Conservation (phyloP, 2,329 filamentous ascomycete species). For the Aspergillus amoenus region DNA sequence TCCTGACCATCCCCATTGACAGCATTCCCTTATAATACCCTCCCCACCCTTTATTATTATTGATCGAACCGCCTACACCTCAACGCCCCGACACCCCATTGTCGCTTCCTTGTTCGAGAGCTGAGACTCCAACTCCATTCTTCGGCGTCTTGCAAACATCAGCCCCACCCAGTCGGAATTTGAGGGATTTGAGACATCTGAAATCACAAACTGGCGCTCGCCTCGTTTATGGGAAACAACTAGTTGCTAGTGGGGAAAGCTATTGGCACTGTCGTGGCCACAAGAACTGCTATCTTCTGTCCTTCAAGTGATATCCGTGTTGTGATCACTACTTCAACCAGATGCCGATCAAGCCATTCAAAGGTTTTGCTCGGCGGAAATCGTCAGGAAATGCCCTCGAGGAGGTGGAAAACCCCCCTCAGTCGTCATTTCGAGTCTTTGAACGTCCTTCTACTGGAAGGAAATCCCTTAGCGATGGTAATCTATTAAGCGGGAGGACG, state of each 20-base stretch:
- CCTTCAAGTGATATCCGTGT: constrained; percentile 15
- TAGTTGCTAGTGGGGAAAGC: constrained; percentile 13
- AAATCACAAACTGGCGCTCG: constrained; percentile 13
- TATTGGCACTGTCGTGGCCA: constrained; percentile 4
- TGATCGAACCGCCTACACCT: constrained; percentile 10
- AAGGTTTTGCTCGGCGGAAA: constrained; percentile 54
- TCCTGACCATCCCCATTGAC: constrained; percentile 14
- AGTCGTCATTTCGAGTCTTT: constrained; percentile 55
- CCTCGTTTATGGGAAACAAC: constrained; percentile 19
- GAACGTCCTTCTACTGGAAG: constrained; percentile 48
- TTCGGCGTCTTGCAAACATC: constrained; percentile 10
- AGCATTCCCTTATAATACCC: constrained; percentile 15
- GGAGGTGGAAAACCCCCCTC: constrained; percentile 40
- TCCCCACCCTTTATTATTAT: constrained; percentile 9
- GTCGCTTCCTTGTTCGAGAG: constrained; percentile 8
- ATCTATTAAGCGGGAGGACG: constrained; percentile 32
- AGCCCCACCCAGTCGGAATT: constrained; percentile 19
- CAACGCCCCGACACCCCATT: not conserved
- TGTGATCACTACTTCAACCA: constrained; percentile 12
- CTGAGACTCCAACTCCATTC: constrained; percentile 11
- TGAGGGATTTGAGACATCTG: constrained; percentile 16
- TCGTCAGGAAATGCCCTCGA: constrained; percentile 56
- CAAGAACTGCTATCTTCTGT: constrained; percentile 14
- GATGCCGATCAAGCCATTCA: constrained; percentile 59
- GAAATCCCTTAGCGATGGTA: constrained; percentile 46